A percentile compares a stretch with the other conserved stretches of the same genome.
Conservation (phyloP, 2,329 filamentous ascomycete genomes). For the Fusarium transvaalense region DNA sequence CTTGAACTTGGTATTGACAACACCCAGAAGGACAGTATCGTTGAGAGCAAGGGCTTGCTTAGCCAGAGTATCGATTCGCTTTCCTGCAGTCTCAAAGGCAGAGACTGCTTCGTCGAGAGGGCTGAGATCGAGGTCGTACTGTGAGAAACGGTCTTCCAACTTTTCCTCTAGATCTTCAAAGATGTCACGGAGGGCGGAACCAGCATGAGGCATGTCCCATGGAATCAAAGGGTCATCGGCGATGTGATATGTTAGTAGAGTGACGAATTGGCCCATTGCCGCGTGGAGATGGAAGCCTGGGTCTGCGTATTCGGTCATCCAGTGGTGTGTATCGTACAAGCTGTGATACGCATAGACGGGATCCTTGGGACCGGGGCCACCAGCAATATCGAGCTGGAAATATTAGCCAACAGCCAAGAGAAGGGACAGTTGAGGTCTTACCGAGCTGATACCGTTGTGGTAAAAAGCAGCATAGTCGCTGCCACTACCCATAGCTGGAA, state of each 20-base stretch:
- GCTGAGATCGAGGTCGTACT: not conserved
- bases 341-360: slow-evolving; percentile 29
- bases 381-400: slow-evolving; percentile 28
- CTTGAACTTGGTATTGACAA: slow-evolving; percentile 22
- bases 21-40: not conserved
- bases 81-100: slow-evolving; percentile 10
- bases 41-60: slow-evolving; percentile 21
- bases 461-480: slow-evolving; percentile 38
- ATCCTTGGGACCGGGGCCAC: slow-evolving; percentile 32
- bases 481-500: slow-evolving; percentile 31
- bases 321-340: slow-evolving; percentile 56
- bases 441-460: slow-evolving; percentile 34
- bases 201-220: slow-evolving; percentile 26
- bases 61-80: slow-evolving; percentile 4
- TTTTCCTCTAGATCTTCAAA: slow-evolving; percentile 34
- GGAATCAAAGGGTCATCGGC: slow-evolving; percentile 34
- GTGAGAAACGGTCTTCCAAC: slow-evolving; percentile 9
- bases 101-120: slow-evolving; percentile 23
- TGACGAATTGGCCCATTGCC: slow-evolving; percentile 58
- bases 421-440: rapidly evolving
- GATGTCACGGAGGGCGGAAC: slow-evolving; percentile 21
- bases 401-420: rapidly evolving
- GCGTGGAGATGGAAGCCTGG: slow-evolving; percentile 63
- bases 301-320: slow-evolving; percentile 65
- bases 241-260: slow-evolving; percentile 33